Evolutionary conservation across 805 yeast species (phyloP).

Genomic region (Suhomyces sp.): DNA sequence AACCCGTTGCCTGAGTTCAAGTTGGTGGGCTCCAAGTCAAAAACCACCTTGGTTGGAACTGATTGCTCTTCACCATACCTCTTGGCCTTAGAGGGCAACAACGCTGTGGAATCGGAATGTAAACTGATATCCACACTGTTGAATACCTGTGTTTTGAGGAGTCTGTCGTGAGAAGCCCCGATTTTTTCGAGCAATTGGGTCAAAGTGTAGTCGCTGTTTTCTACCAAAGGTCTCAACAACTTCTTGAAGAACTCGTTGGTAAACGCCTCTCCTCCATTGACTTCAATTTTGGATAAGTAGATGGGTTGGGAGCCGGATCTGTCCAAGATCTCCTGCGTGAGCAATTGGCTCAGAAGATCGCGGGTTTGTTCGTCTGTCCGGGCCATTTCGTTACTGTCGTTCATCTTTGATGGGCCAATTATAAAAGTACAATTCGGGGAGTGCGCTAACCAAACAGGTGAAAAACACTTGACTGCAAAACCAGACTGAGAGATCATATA

Average conservation of each 20-base stretch:
- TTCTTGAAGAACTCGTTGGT: constrained; percentile 45
- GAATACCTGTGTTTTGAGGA: constrained; percentile 46
- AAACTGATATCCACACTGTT: constrained; percentile 37
- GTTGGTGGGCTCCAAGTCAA: constrained; percentile 40
- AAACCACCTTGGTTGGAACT: constrained; percentile 44
- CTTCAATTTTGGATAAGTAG: constrained; percentile 34
- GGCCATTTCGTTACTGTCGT: background rate
- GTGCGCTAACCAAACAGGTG: background rate
- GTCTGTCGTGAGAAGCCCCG: constrained; percentile 28
- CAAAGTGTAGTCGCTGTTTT: constrained; percentile 42
- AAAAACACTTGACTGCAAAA: background rate
- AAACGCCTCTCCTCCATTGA: constrained; percentile 43
- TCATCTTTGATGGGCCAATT: background rate
- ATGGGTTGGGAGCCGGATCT: constrained; percentile 34
- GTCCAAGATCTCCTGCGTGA: constrained; percentile 29
- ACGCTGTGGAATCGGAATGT: constrained; percentile 36
- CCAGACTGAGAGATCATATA: background rate
- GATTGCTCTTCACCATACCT: constrained; percentile 37
- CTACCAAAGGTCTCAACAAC: constrained; percentile 43
- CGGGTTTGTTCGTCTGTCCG: background rate
- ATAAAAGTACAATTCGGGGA: background rate
- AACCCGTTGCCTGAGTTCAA: constrained; percentile 33
- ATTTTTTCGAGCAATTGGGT: constrained; percentile 37
- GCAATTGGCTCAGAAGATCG: constrained; percentile 9
- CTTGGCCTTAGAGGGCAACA: constrained; percentile 20